Percentiles rank a stretch among this genome's conserved stretches.
These are phyloP conservation scores for Dactylellina drechsleri DNA, from an alignment of 2,329 filamentous ascomycete genomes.

Conservation along the genomic window DNA sequence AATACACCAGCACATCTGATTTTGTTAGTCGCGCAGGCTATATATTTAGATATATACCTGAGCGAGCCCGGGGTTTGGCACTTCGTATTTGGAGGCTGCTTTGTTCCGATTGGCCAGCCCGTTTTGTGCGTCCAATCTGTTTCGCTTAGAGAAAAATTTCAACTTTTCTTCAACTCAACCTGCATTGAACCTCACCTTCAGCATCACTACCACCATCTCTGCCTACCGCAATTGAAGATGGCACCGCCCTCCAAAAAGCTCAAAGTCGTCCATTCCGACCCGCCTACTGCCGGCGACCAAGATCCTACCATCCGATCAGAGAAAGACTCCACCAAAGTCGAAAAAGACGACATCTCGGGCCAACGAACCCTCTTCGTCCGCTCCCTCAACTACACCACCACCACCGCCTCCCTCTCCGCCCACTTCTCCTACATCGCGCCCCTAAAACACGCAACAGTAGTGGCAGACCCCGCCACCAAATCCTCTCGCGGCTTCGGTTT, in stretches of 20 bases:
- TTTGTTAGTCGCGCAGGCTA: no score
- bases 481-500: conserved; percentile 92
- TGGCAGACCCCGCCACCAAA: conserved; percentile 85
- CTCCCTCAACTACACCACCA: conserved; percentile 80
- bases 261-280: conserved; percentile 35
- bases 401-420: conserved; percentile 82
- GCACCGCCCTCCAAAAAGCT: conserved; percentile 48
- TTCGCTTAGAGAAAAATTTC: conserved; percentile 30
- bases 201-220: conserved; percentile 1
- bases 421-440: conserved; percentile 95
- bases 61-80: no score
- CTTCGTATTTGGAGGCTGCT: not conserved
- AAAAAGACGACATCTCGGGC: conserved; percentile 55
- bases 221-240: conserved; percentile 15
- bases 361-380: conserved; percentile 86
- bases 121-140: not conserved
- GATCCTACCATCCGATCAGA: conserved; percentile 12
- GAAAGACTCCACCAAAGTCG: conserved; percentile 14
- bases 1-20: no score
- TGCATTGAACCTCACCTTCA: not conserved
- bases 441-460: conserved; percentile 94
- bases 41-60: no score
- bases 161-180: conserved; percentile 8
- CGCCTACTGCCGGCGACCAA: conserved; percentile 8
- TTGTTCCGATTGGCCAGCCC: not conserved